A percentile compares a stretch with the other conserved stretches of the same genome.
Conservation (phyloP, 179 eudicot species). For the Drosera spatulata region DNA sequence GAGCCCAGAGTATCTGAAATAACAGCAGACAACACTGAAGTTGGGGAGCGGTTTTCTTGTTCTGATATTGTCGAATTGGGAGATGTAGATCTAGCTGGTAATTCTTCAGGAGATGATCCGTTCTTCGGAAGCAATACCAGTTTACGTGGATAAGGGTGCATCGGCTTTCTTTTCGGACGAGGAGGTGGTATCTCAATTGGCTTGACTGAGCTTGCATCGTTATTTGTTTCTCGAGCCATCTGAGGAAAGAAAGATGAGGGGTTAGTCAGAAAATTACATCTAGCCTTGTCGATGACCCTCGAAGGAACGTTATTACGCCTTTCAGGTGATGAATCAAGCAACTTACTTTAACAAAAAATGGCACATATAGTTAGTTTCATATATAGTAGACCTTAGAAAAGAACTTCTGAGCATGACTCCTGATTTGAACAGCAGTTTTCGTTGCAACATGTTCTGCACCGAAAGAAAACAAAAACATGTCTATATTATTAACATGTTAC, state of each 20-base stretch:
- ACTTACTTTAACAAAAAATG: constrained; percentile 29
- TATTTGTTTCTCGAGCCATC: constrained; percentile 44
- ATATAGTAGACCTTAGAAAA: constrained; percentile 10
- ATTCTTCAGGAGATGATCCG: constrained; percentile 14
- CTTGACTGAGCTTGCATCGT: constrained; percentile 10
- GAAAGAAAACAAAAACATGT: constrained; percentile 1
- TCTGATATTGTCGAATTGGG: constrained; percentile 26
- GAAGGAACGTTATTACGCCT: constrained; percentile 23
- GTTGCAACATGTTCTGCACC: constrained; percentile 80
- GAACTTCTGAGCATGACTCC: constrained; percentile 77
- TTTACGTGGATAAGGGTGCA: constrained; percentile 28
- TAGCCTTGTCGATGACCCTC: constrained; percentile 5
- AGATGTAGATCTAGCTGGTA: constrained; percentile 20
- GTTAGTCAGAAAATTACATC: not conserved
- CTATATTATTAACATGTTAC: no score
- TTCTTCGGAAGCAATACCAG: constrained; percentile 15
- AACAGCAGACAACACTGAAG: constrained; percentile 42
- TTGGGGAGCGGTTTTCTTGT: constrained; percentile 14
- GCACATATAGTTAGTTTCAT: constrained; percentile 10
- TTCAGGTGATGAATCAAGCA: constrained; percentile 20
- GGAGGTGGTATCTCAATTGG: constrained; percentile 14
- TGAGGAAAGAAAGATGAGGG: constrained; percentile 2
- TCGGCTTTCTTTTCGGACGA: constrained; percentile 11
- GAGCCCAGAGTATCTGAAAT: constrained; percentile 21
- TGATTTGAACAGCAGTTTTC: constrained; percentile 92